Percentiles rank a stretch among this genome's conserved stretches.
Conservation (phyloP, 768 basidiomycete species). For the Lenzites betulinus region DNA sequence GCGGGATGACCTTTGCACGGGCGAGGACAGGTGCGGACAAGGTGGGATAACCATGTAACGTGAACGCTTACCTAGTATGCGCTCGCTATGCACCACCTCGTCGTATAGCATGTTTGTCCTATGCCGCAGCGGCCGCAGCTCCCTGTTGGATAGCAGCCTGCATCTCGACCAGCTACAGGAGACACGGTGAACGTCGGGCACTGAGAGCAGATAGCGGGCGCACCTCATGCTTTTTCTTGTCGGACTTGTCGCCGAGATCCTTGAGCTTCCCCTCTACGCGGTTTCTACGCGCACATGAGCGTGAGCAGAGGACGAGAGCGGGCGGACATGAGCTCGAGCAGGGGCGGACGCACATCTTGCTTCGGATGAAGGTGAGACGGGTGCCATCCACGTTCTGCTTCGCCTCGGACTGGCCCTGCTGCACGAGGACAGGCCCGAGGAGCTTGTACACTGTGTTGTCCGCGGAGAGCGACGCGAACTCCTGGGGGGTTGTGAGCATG, state of each 20-base stretch:
- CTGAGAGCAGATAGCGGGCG: constrained; percentile 16
- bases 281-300: constrained; percentile 46
- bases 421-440: constrained; percentile 86
- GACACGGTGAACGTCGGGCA: neutral
- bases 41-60: too few relatives aligned
- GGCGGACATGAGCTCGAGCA: too few relatives aligned
- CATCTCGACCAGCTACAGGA: constrained; percentile 60
- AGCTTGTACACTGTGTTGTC: constrained; percentile 88
- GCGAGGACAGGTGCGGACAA: too few relatives aligned
- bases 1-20: too few relatives aligned
- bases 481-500: too few relatives aligned
- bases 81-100: too few relatives aligned
- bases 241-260: constrained; percentile 72
- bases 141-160: constrained; percentile 56
- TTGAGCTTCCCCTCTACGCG: constrained; percentile 82
- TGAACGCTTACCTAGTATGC: too few relatives aligned
- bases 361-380: constrained; percentile 82
- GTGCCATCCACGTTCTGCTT: constrained; percentile 87
- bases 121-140: constrained; percentile 14
- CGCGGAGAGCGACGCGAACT: constrained; percentile 73
- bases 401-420: constrained; percentile 87
- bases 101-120: too few relatives aligned
- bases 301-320: neutral
- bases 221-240: constrained; percentile 85
- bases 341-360: constrained; percentile 74